Percentiles rank a stretch among this genome's conserved stretches.
These are phyloP conservation scores for Daldinia caldariorum DNA, from an alignment of 495 filamentous ascomycete species.

Conservation along the genomic window DNA sequence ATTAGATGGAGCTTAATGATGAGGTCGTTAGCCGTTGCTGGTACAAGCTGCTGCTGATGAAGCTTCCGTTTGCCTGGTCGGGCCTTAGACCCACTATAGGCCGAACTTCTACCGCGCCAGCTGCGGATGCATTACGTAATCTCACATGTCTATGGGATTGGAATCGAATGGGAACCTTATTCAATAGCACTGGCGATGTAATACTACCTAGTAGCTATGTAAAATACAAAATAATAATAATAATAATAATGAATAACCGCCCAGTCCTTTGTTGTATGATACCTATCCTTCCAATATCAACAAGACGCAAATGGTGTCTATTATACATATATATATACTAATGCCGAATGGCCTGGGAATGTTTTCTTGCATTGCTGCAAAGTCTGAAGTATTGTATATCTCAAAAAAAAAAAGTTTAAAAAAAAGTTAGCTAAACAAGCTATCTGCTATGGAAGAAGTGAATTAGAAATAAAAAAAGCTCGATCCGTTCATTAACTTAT, in stretches of 20 bases:
- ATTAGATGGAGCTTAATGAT: slow-evolving; percentile 37
- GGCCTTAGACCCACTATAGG: slow-evolving; percentile 17
- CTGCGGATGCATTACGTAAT: slow-evolving; percentile 1
- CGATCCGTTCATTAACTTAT: slow-evolving; percentile 32
- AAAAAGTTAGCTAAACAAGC: slow-evolving; percentile 13
- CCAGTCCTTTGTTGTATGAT: neutral
- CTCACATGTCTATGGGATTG: neutral
- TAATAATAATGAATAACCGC: neutral
- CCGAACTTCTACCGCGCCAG: slow-evolving; percentile 33
- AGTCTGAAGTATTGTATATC: slow-evolving; percentile 9
- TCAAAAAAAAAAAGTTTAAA: neutral
- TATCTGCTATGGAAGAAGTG: slow-evolving; percentile 14
- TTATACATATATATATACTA: slow-evolving; percentile 3
- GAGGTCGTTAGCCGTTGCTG: slow-evolving; percentile 25
- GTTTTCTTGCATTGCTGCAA: neutral
- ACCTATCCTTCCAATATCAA: neutral
- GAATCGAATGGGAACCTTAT: neutral
- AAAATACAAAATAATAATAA: neutral
- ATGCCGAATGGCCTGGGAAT: neutral
- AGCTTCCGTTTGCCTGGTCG: slow-evolving; percentile 44
- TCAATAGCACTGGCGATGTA: neutral
- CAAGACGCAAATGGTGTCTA: neutral
- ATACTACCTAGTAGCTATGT: no score
- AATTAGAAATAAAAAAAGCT: slow-evolving; percentile 24
- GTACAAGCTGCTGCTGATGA: slow-evolving; percentile 40